Conservation (phyloP, 2,329 filamentous ascomycete genomes). For the Sclerotinia trifoliorum region DNA sequence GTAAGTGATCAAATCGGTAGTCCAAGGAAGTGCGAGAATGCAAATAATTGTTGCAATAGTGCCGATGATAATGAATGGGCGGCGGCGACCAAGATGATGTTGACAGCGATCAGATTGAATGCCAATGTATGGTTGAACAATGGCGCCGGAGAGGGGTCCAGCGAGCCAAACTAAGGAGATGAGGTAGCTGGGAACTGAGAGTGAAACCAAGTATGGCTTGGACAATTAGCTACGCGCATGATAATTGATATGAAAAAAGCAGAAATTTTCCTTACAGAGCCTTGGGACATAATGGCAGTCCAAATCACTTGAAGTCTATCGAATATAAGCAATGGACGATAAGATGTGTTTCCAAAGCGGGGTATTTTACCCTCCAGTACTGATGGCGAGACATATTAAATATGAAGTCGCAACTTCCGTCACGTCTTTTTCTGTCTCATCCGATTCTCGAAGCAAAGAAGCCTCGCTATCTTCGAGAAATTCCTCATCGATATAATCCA, state of each 20-base stretch:
- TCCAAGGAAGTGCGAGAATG: slow-evolving; percentile 51
- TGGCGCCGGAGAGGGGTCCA: slow-evolving; percentile 52
- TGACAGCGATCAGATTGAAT: slow-evolving; percentile 50
- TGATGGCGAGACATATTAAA: slow-evolving; percentile 18
- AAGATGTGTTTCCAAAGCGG: not conserved
- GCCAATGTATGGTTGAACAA: slow-evolving; percentile 55
- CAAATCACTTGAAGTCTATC: slow-evolving; percentile 24
- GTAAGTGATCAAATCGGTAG: slow-evolving; percentile 43
- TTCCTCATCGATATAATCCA: slow-evolving; percentile 12
- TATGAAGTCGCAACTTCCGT: slow-evolving; percentile 3
- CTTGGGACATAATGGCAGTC: slow-evolving; percentile 24
- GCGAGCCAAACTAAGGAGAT: slow-evolving; percentile 55
- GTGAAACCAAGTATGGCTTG: slow-evolving; percentile 41
- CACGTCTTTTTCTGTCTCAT: not conserved
- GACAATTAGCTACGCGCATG: slow-evolving; percentile 2
- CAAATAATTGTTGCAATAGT: slow-evolving; percentile 49
- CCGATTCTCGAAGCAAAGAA: slow-evolving; percentile 11
- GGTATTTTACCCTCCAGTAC: slow-evolving; percentile 20
- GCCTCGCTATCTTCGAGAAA: slow-evolving; percentile 2
- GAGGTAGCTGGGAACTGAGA: slow-evolving; percentile 52
- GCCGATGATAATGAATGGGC: slow-evolving; percentile 53
- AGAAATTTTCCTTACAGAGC: slow-evolving; percentile 19
- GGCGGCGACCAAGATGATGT: slow-evolving; percentile 47
- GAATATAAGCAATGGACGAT: slow-evolving; percentile 1
- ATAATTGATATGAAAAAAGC: not conserved